A percentile compares a stretch with the other conserved stretches of the same genome.
phyloP scores from a whole-genome alignment of 306 rosid species.

The Quercus engelmannii region DNA sequence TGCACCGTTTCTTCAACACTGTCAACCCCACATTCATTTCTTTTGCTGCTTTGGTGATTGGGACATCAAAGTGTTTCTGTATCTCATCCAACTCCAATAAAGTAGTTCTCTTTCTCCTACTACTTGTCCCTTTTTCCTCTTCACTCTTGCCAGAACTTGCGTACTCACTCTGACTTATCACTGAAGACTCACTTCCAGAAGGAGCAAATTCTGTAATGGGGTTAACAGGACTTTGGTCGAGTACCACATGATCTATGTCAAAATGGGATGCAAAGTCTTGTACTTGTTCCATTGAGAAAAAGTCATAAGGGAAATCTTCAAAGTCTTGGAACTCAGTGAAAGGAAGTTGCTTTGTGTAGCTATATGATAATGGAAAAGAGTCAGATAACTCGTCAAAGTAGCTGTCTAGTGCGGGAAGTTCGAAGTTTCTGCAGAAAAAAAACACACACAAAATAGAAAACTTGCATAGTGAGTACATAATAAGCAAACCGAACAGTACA shows the following conservation, averaged over 20 bases:
- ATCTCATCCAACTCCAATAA: constrained; percentile 39
- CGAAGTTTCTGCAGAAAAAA: constrained; percentile 32
- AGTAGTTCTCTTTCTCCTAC: background rate
- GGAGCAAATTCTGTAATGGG: background rate
- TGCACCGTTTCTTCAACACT: constrained; percentile 67
- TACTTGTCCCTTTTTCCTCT: background rate
- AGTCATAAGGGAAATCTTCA: constrained; percentile 27
- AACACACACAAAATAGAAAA: background rate
- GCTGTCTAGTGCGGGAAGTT: constrained; percentile 29
- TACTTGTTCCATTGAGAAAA: constrained; percentile 10
- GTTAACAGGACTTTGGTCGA: constrained; percentile 29
- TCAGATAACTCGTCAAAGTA: constrained; percentile 1
- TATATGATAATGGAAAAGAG: constrained; percentile 6
- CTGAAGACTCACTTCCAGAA: background rate
- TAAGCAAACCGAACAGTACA: background rate
- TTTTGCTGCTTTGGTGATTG: constrained; percentile 65
- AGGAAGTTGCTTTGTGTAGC: constrained; percentile 18
- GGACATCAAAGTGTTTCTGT: constrained; percentile 53
- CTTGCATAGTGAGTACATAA: background rate
- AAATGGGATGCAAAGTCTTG: constrained; percentile 3
- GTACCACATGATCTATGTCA: constrained; percentile 18
- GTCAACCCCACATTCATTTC: constrained; percentile 69
- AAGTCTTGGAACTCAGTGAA: constrained; percentile 27
- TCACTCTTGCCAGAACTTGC: constrained; percentile 15
- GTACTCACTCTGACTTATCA: constrained; percentile 18